These are phyloP conservation scores for Pilaira anomala DNA, from an alignment of 192 early-diverging fungal species.

Conservation along the genomic window DNA sequence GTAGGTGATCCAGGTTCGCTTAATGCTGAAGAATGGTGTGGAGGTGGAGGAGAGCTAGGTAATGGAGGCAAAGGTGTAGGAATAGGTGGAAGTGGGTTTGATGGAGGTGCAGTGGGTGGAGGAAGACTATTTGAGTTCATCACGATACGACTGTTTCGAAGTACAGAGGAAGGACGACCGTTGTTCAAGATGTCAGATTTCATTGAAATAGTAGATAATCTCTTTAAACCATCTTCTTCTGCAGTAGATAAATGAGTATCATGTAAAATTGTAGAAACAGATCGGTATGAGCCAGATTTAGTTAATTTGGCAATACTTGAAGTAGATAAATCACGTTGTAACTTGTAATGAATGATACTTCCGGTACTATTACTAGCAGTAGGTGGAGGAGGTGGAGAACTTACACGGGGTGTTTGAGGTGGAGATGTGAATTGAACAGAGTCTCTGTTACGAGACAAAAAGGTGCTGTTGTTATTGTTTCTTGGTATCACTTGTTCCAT, in stretches of 20 bases:
- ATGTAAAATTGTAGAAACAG: not conserved
- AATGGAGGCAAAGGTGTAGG: constrained; percentile 18
- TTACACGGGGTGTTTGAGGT: constrained; percentile 18
- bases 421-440: constrained; percentile 18
- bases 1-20: constrained; percentile 14
- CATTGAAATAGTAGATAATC: constrained; percentile 1
- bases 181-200: constrained; percentile 3
- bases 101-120: constrained; percentile 31
- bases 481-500: constrained; percentile 37
- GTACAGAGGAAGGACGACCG: not conserved
- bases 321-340: constrained; percentile 18
- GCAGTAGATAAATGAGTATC: not conserved
- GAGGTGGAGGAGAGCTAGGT: constrained; percentile 9
- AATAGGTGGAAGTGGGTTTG: constrained; percentile 31
- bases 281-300: constrained; percentile 22
- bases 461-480: constrained; percentile 2
- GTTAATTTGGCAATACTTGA: constrained; percentile 13
- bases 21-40: not conserved
- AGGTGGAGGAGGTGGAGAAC: constrained; percentile 11
- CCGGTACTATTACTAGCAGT: not conserved
- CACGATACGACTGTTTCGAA: not conserved
- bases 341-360: constrained; percentile 13
- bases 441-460: not conserved
- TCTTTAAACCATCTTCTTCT: constrained; percentile 4
- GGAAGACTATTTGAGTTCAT: constrained; percentile 11